A percentile compares a stretch with the other conserved stretches of the same genome.
These are phyloP conservation scores for Cadophora malorum DNA, from an alignment of 2,329 filamentous ascomycete species.

Conservation along the genomic window DNA sequence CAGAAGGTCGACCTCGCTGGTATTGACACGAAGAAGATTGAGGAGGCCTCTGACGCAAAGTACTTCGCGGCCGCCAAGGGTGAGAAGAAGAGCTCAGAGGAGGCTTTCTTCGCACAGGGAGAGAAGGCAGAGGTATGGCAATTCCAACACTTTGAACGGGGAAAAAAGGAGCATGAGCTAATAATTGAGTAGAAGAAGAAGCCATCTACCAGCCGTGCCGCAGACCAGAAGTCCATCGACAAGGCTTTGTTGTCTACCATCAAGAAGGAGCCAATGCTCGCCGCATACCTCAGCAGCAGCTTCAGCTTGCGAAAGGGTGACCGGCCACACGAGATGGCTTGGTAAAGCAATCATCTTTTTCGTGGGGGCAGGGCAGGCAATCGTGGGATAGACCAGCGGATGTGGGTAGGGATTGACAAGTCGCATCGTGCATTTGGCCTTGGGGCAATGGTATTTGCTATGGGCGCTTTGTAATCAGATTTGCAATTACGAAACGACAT, in stretches of 20 bases:
- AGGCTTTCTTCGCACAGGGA: constrained; percentile 99
- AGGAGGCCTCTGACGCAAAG: constrained; percentile 73
- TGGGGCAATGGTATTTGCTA: constrained; percentile 58
- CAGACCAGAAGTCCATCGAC: constrained; percentile 98
- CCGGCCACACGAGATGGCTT: constrained; percentile 99
- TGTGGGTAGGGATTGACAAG: constrained; percentile 60
- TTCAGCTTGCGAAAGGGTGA: constrained; percentile 99
- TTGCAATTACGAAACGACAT: constrained; percentile 46
- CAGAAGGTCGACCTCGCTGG: constrained; percentile 84
- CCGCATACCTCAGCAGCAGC: constrained; percentile 90
- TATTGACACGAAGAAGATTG: constrained; percentile 89
- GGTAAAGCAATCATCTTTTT: constrained; percentile 64
- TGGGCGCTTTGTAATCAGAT: constrained; percentile 48
- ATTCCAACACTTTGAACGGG: not conserved
- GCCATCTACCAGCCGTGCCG: constrained; percentile 86
- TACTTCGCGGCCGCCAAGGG: constrained; percentile 98
- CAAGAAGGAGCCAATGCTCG: constrained; percentile 97
- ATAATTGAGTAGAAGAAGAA: constrained; percentile 83
- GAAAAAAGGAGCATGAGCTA: constrained; percentile 24
- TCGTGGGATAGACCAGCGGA: constrained; percentile 48
- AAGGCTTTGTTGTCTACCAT: constrained; percentile 93
- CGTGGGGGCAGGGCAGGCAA: constrained; percentile 23
- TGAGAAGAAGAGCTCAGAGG: constrained; percentile 95
- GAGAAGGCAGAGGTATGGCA: constrained; percentile 93
- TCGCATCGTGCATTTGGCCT: constrained; percentile 68